Evolutionary conservation across 2,329 filamentous ascomycete genomes (phyloP).

Genomic region (Rutstroemia sp.): DNA sequence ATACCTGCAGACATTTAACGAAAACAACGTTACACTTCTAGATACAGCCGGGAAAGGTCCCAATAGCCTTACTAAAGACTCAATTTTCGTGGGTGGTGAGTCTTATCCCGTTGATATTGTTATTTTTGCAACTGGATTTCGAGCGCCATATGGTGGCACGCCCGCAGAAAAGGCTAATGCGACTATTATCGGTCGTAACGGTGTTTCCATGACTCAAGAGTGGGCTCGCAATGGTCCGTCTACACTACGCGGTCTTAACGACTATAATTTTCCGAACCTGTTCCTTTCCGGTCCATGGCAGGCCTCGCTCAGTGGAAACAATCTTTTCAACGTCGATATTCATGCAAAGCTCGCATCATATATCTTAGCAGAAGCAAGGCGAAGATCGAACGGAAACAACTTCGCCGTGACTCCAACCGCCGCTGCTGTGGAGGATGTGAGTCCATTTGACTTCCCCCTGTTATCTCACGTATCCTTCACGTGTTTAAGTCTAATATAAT

Average conservation of each 20-base stretch:
- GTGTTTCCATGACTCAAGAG: conserved; percentile 36
- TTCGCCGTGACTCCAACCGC: neutral
- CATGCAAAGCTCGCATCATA: neutral
- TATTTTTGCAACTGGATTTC: conserved; percentile 37
- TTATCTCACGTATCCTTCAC: too few relatives aligned
- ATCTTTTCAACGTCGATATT: neutral
- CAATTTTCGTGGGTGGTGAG: conserved; percentile 39
- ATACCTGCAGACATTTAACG: conserved; percentile 53
- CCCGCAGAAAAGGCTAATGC: conserved; percentile 31
- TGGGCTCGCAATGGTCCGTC: neutral
- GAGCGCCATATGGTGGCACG: conserved; percentile 14
- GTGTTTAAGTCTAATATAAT: too few relatives aligned
- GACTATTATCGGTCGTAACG: conserved; percentile 37
- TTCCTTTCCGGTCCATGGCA: neutral
- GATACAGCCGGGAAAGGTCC: conserved; percentile 51
- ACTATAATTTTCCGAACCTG: neutral
- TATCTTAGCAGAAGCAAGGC: neutral
- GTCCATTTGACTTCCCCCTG: too few relatives aligned
- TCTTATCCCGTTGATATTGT: conserved; percentile 43
- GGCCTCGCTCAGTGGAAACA: neutral
- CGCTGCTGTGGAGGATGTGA: neutral
- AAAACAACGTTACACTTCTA: conserved; percentile 48
- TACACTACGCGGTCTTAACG: neutral
- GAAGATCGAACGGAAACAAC: neutral
- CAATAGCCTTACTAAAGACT: conserved; percentile 36